Evolutionary conservation across 106 monocot genomes (phyloP).

Genomic region (Dactylorhiza incarnata): DNA sequence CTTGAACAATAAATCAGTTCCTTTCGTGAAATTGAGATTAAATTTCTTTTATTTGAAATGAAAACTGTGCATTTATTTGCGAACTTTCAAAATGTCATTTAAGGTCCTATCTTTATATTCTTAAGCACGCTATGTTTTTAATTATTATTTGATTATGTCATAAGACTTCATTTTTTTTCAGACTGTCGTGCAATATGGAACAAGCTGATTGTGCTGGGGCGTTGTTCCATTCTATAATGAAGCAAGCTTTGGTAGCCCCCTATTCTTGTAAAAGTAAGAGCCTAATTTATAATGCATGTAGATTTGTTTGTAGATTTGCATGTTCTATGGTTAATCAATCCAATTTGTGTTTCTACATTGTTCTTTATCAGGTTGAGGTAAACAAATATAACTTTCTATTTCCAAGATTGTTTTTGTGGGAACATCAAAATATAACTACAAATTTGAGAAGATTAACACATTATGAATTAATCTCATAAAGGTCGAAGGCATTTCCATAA

Average conservation of each 20-base stretch:
- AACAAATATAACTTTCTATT: too few species aligned
- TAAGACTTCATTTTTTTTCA: constrained; percentile 19
- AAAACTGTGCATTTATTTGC: not conserved
- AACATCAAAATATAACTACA: too few species aligned
- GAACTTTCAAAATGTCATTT: not conserved
- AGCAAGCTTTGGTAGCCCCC: constrained; percentile 43
- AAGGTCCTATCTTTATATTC: not conserved
- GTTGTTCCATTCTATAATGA: constrained; percentile 69
- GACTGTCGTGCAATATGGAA: constrained; percentile 69
- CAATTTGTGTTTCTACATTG: not conserved
- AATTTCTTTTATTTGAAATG: not conserved
- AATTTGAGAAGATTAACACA: too few species aligned
- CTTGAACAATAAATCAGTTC: not conserved
- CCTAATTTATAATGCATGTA: not conserved
- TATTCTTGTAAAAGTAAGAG: constrained; percentile 56
- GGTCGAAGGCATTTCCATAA: too few species aligned
- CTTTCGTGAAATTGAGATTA: too few species aligned
- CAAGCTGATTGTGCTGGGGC: constrained; percentile 90
- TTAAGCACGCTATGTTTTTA: not conserved
- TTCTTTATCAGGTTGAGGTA: not conserved
- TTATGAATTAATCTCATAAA: too few species aligned
- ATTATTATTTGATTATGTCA: not conserved
- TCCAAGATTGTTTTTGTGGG: too few species aligned
- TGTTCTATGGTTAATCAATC: not conserved
- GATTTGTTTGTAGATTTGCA: not conserved